Evolutionary conservation across 176 grass and related monocot genomes (phyloP).

Genomic region (Zea luxurians): DNA sequence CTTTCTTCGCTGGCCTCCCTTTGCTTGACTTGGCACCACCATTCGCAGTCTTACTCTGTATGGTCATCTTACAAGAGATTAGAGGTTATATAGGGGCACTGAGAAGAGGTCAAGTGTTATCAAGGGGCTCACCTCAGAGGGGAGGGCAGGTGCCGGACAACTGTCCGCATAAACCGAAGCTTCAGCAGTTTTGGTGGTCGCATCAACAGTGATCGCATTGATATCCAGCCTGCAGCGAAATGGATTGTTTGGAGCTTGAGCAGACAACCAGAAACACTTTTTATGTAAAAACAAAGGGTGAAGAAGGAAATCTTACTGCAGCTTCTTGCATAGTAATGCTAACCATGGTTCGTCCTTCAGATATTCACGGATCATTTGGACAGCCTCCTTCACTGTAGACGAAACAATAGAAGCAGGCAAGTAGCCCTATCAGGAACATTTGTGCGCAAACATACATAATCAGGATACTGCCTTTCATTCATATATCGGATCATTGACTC

Average conservation of each 20-base stretch:
- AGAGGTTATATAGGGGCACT: neutral
- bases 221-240: conserved; percentile 62
- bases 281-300: neutral
- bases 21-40: conserved; percentile 44
- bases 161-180: conserved; percentile 46
- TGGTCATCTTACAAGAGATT: conserved; percentile 20
- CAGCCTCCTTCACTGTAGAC: conserved; percentile 64
- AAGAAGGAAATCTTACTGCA: conserved; percentile 57
- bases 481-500: neutral
- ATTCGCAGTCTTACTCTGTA: conserved; percentile 48
- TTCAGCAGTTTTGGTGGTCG: conserved; percentile 33
- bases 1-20: conserved; percentile 71
- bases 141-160: conserved; percentile 31
- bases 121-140: conserved; percentile 49
- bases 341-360: conserved; percentile 82
- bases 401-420: conserved; percentile 23
- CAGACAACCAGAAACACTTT: conserved; percentile 1
- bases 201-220: conserved; percentile 48
- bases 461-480: neutral
- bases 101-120: neutral
- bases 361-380: conserved; percentile 85
- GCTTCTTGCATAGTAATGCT: conserved; percentile 59
- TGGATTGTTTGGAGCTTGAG: neutral
- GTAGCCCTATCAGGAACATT: neutral
- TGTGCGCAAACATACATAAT: conserved; percentile 6